phyloP scores from a whole-genome alignment of 345 rosid genomes.

The Arabis hirsuta region DNA sequence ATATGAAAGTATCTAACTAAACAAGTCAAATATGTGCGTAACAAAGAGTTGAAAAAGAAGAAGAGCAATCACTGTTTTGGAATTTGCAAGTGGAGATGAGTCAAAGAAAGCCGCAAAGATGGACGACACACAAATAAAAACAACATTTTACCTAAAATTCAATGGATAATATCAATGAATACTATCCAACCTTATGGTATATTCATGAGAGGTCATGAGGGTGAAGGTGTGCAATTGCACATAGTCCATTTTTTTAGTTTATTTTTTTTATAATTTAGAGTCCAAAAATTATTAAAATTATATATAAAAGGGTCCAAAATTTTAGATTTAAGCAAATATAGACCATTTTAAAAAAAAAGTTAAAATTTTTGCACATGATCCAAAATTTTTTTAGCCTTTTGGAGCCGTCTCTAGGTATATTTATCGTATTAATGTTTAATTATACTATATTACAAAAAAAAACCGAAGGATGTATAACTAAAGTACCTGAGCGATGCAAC shows the following conservation, averaged over 20 bases:
- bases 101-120: slow-evolving; percentile 21
- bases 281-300: too few species aligned
- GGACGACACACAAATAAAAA: slow-evolving; percentile 13
- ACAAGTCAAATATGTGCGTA: slow-evolving; percentile 5
- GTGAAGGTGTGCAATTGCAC: too few species aligned
- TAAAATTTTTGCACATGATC: too few species aligned
- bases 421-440: neutral
- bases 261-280: too few species aligned
- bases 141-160: neutral
- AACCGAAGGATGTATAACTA: neutral
- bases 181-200: neutral
- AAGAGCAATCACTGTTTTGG: slow-evolving; percentile 5
- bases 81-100: slow-evolving; percentile 25
- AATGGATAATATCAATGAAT: slow-evolving; percentile 20
- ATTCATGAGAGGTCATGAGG: neutral
- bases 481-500: slow-evolving; percentile 63
- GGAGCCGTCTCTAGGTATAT: neutral
- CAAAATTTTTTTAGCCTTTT: too few species aligned
- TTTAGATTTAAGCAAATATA: too few species aligned
- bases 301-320: too few species aligned
- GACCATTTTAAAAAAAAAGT: too few species aligned
- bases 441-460: neutral
- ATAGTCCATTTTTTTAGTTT: too few species aligned
- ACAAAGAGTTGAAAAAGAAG: slow-evolving; percentile 13
- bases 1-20: neutral